Conservation (phyloP, 2,329 filamentous ascomycete species). For the Cryoendolithus antarcticus region DNA sequence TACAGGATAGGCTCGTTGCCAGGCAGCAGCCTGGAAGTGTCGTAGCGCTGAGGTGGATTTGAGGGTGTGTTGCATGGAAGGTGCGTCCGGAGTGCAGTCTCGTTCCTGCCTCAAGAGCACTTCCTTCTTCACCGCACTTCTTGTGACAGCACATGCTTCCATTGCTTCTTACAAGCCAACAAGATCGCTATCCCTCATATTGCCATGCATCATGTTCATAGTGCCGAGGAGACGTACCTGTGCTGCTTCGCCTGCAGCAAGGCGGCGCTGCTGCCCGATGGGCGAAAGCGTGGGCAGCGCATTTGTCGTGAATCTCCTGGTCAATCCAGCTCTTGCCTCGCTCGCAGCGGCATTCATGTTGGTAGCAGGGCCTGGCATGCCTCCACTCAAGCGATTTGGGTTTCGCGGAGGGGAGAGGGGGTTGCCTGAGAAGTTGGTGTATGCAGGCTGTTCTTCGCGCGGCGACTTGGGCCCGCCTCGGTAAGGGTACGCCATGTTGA, state of each 20-base stretch:
- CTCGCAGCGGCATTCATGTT: conserved; percentile 33
- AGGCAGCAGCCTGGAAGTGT: too few species aligned
- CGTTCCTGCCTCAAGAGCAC: too few species aligned
- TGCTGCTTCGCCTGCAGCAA: conserved; percentile 36
- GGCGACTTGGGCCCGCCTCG: conserved; percentile 65
- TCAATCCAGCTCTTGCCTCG: conserved; percentile 65
- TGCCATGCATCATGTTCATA: too few species aligned
- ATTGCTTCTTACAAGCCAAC: too few species aligned
- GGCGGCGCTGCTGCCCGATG: conserved; percentile 42
- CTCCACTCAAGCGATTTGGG: conserved; percentile 20
- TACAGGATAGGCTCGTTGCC: neutral
- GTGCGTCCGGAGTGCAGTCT: neutral
- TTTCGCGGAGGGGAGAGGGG: conserved; percentile 39
- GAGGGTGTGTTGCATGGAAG: too few species aligned
- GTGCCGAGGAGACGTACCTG: conserved; percentile 16
- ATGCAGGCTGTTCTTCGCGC: conserved; percentile 60
- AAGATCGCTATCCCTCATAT: too few species aligned
- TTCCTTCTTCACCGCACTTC: neutral
- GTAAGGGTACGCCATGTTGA: conserved; percentile 46
- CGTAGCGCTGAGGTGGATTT: conserved; percentile 1
- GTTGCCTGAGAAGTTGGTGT: conserved; percentile 43
- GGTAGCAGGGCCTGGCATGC: conserved; percentile 9
- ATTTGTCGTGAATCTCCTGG: conserved; percentile 84
- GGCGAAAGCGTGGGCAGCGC: conserved; percentile 61
- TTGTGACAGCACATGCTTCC: too few species aligned